A percentile compares a stretch with the other conserved stretches of the same genome.
These are phyloP conservation scores for Phaeosphaeria sp. DNA, from an alignment of 2,329 filamentous ascomycete genomes.

Conservation along the genomic window DNA sequence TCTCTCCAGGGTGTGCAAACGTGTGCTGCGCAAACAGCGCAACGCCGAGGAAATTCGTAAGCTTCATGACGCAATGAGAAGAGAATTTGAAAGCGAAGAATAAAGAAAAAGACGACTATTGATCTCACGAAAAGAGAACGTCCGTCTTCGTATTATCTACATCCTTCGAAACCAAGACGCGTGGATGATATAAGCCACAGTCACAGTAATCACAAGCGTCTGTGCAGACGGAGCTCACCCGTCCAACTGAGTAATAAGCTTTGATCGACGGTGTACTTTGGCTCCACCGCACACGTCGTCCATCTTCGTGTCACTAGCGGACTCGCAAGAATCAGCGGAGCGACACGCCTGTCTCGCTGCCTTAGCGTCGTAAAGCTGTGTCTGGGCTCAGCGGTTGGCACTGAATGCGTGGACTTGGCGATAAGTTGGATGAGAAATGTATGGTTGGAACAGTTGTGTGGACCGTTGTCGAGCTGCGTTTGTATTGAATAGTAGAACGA, in stretches of 20 bases:
- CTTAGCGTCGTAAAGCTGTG: background rate
- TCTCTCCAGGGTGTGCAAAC: slow-evolving; percentile 49
- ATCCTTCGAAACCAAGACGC: background rate
- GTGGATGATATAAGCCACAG: background rate
- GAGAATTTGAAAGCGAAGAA: too few relatives aligned
- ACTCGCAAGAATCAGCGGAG: background rate
- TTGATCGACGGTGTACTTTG: background rate
- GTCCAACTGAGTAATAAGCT: background rate
- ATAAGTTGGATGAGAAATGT: background rate
- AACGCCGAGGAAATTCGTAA: slow-evolving; percentile 32
- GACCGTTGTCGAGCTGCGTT: too few relatives aligned
- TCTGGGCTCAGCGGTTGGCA: background rate
- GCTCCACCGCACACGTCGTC: background rate
- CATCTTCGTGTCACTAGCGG: background rate
- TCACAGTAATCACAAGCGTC: background rate
- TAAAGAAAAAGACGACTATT: background rate
- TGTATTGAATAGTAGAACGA: too few relatives aligned
- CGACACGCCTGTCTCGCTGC: background rate
- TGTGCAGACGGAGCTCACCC: background rate
- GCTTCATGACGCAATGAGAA: slow-evolving; percentile 23
- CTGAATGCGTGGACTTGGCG: background rate
- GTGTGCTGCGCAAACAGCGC: slow-evolving; percentile 34
- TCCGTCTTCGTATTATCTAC: background rate
- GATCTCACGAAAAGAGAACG: background rate
- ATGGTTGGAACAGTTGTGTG: background rate